These are phyloP conservation scores for Candida ulmi DNA, from an alignment of 805 yeast species.

Conservation along the genomic window DNA sequence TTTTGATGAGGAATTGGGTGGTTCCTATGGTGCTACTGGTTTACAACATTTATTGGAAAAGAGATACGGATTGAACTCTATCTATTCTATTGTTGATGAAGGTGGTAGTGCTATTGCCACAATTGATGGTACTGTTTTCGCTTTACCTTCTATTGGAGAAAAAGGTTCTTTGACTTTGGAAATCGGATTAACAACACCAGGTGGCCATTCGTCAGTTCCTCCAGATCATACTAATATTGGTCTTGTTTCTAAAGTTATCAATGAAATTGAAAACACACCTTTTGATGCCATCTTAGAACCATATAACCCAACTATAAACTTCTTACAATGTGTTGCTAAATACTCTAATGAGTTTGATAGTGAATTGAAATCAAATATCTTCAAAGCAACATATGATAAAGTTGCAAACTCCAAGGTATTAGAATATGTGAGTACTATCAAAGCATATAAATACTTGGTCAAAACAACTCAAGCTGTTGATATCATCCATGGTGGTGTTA, in stretches of 20 bases:
- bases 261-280: constrained; percentile 48
- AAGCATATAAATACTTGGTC: constrained; percentile 21
- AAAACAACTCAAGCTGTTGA: constrained; percentile 39
- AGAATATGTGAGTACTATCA: constrained; percentile 27
- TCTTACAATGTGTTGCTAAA: constrained; percentile 60
- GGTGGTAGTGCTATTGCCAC: constrained; percentile 28
- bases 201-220: constrained; percentile 72
- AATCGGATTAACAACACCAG: constrained; percentile 51
- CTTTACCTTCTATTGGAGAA: constrained; percentile 55
- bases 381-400: constrained; percentile 29
- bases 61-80: constrained; percentile 52
- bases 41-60: constrained; percentile 41
- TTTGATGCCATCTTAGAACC: constrained; percentile 39
- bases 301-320: constrained; percentile 49
- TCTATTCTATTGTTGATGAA: constrained; percentile 64
- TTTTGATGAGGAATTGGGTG: constrained; percentile 70
- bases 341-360: constrained; percentile 24
- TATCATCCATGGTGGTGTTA: constrained; percentile 57
- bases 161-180: constrained; percentile 52
- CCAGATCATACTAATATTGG: constrained; percentile 75
- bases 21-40: constrained; percentile 52
- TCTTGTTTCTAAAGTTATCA: constrained; percentile 49
- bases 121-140: constrained; percentile 33
- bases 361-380: constrained; percentile 23
- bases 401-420: constrained; percentile 32